These are phyloP conservation scores for Cyberlindnera euphorbiae DNA, from an alignment of 805 yeast genomes.

Conservation along the genomic window DNA sequence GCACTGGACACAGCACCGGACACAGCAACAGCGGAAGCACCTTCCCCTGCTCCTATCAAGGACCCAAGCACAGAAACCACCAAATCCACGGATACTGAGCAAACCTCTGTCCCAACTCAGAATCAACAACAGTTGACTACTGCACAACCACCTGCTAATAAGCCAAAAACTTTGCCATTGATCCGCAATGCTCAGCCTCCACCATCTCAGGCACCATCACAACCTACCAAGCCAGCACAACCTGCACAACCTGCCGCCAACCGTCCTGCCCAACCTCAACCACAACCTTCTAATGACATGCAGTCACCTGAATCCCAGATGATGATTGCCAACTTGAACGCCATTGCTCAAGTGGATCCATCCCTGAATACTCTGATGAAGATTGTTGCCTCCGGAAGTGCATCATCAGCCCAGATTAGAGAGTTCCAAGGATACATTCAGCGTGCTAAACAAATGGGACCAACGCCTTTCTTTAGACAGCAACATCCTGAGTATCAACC, in stretches of 20 bases:
- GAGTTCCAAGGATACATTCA: slow-evolving; percentile 79
- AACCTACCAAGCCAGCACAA: slow-evolving; percentile 2
- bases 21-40: too few relatives aligned
- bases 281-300: slow-evolving; percentile 36
- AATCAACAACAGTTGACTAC: neutral
- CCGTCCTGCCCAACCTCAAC: slow-evolving; percentile 7
- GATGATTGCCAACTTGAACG: slow-evolving; percentile 80
- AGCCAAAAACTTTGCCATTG: slow-evolving; percentile 1
- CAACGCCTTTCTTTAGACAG: slow-evolving; percentile 35
- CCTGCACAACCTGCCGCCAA: too few relatives aligned
- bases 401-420: slow-evolving; percentile 63
- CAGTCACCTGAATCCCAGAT: slow-evolving; percentile 63
- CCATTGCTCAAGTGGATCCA: slow-evolving; percentile 72
- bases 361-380: slow-evolving; percentile 71
- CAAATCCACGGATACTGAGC: too few relatives aligned
- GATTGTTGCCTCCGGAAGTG: slow-evolving; percentile 79
- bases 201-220: slow-evolving; percentile 1
- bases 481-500: slow-evolving; percentile 23
- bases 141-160: neutral
- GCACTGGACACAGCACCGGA: too few relatives aligned
- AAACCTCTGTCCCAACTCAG: neutral
- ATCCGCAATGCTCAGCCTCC: neutral
- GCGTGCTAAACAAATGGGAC: slow-evolving; percentile 72
- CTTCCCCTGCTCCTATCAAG: too few relatives aligned
- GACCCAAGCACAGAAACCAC: too few relatives aligned